Base-by-base conservation (phyloP, 441 rosid species). In the Macaranga tanarius region DNA sequence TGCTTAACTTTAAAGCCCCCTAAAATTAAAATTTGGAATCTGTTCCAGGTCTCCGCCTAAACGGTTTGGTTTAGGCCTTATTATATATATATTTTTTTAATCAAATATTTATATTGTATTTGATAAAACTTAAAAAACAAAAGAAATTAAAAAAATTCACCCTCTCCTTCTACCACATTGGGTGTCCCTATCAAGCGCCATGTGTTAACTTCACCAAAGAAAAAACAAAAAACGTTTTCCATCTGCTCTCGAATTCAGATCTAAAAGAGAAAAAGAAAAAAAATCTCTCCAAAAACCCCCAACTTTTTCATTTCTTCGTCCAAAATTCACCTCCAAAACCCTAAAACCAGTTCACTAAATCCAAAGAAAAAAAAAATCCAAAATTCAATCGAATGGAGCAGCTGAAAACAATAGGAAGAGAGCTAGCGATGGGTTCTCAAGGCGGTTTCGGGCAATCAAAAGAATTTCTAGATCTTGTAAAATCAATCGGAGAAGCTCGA, bases 371-470 rank as follows among this genome's bases (percentile, higher is more conserved):
- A 0, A 25, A 20, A n/a, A n/a, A n/a, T n/a, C 6, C 7, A 4
- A 34, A 34, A 34, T 34, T 7, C 38, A 34, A 34, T 34, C 38
- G 38, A 45, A 77, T 95, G 99, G 98, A 93, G 91, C 99, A 95
- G 80, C 81, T 95, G 9, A 95, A 92, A 85, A 93, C 97, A 51
- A 90, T 95, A 56, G 98, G 99, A 4, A 80, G 99, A 82, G 99
- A 93, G 95, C 91, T 95, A 57, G 97, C 97, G 59, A 95, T 93
- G 97, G 95, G 98, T 54, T 95, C 99, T 57, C 97, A 93, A 73
- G 99, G 99, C 38, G 96, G 98, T 4, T 91, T 95, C 72, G 92
- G 97, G 25, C 96, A 93, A 73, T 91, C 99, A 67, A 93, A 91
- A 69, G 98, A 95, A 81, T 95, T 95, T 73, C 90, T 95, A 59